A percentile compares a stretch with the other conserved stretches of the same genome.
These are phyloP conservation scores for Lasiodiplodia gonubiensis DNA, from an alignment of 2,329 filamentous ascomycete genomes.

Conservation along the genomic window DNA sequence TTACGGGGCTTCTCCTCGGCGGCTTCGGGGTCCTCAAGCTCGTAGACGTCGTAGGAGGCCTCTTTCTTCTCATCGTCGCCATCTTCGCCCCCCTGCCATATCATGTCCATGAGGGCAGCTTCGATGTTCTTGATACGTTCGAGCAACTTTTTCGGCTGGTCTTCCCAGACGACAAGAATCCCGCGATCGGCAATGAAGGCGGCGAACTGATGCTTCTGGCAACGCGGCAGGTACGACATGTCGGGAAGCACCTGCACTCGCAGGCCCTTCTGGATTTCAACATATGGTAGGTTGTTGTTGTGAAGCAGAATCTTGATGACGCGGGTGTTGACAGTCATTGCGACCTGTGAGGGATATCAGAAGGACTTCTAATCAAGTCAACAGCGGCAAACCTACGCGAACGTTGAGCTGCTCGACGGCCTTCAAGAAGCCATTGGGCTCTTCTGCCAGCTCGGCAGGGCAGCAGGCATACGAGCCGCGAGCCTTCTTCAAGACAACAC, in stretches of 20 bases:
- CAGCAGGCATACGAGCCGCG: conserved; percentile 59
- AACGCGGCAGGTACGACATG: conserved; percentile 62
- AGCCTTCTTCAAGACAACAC: conserved; percentile 61
- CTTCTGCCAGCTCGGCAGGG: conserved; percentile 53
- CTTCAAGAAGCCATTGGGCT: conserved; percentile 57
- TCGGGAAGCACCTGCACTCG: conserved; percentile 67
- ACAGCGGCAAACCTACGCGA: conserved; percentile 49
- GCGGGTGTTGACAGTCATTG: conserved; percentile 70
- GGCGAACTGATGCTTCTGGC: conserved; percentile 70
- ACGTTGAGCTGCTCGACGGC: conserved; percentile 59
- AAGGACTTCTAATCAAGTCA: neutral
- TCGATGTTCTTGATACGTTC: conserved; percentile 60
- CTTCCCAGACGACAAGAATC: conserved; percentile 68
- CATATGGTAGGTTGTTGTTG: conserved; percentile 57
- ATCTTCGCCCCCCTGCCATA: conserved; percentile 57
- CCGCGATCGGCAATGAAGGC: conserved; percentile 66
- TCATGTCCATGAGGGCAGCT: conserved; percentile 61
- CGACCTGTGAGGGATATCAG: conserved; percentile 54
- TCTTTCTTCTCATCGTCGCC: conserved; percentile 52
- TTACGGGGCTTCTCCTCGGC: conserved; percentile 53
- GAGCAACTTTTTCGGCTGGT: conserved; percentile 63
- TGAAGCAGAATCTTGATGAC: conserved; percentile 67
- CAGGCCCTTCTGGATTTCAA: conserved; percentile 64
- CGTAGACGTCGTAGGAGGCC: conserved; percentile 41
- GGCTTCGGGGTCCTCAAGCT: conserved; percentile 49